Conservation (phyloP, 345 rosid species). For the Eucalyptus marginata region DNA sequence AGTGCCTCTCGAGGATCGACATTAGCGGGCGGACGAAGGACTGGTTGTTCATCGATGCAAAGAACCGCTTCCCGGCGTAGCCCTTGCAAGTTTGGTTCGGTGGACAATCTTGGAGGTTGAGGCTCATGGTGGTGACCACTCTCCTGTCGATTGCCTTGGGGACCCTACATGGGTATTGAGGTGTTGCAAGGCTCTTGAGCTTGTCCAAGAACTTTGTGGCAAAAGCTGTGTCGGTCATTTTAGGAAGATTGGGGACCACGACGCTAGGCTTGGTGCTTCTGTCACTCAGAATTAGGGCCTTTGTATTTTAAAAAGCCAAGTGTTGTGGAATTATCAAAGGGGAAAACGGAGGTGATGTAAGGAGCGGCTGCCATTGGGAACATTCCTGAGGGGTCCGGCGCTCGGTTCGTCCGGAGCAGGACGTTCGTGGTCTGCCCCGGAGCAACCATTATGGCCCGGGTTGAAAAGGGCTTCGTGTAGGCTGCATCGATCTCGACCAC, state of each 20-base stretch:
- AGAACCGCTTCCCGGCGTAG: slow-evolving; percentile 18
- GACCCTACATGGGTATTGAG: slow-evolving; percentile 41
- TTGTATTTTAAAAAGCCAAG: slow-evolving; percentile 37
- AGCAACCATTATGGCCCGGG: slow-evolving; percentile 42
- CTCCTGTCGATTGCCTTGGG: slow-evolving; percentile 39
- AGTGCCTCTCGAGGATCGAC: slow-evolving; percentile 36
- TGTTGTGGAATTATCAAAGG: slow-evolving; percentile 46
- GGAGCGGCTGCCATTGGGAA: slow-evolving; percentile 46
- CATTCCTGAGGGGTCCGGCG: slow-evolving; percentile 16
- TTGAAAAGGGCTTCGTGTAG: slow-evolving; percentile 44
- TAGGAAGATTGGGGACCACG: slow-evolving; percentile 19
- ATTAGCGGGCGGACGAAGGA: slow-evolving; percentile 33
- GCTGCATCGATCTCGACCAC: slow-evolving; percentile 55
- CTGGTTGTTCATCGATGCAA: slow-evolving; percentile 51
- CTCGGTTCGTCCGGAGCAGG: slow-evolving; percentile 29
- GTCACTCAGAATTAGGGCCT: background rate
- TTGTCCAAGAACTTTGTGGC: slow-evolving; percentile 20
- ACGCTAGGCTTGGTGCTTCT: background rate
- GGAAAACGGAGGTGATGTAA: slow-evolving; percentile 35
- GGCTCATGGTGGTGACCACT: slow-evolving; percentile 24
- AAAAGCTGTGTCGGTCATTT: slow-evolving; percentile 27
- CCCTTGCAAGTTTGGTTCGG: slow-evolving; percentile 19
- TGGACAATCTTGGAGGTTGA: slow-evolving; percentile 54
- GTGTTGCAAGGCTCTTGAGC: slow-evolving; percentile 31
- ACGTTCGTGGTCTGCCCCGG: slow-evolving; percentile 67